Conservation (phyloP, 2,329 filamentous ascomycete genomes). For the Botrytis fragariae region DNA sequence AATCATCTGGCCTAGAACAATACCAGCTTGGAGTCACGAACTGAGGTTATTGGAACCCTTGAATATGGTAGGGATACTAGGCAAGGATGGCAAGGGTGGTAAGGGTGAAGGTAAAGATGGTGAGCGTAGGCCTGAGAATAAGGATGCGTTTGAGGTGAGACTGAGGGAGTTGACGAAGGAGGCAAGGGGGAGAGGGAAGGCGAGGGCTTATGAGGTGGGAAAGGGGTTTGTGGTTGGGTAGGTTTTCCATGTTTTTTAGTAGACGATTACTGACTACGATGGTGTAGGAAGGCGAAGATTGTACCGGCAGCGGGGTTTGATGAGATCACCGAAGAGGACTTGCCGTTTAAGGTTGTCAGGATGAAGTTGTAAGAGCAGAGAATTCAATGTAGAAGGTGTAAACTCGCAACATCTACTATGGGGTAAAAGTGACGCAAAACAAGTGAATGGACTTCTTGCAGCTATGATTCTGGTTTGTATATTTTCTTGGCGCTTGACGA, state of each 20-base stretch:
- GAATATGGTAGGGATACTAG: constrained; percentile 24
- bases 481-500: background rate
- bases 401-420: background rate
- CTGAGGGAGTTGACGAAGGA: constrained; percentile 20
- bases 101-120: background rate
- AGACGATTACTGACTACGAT: background rate
- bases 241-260: background rate
- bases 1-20: constrained; percentile 25
- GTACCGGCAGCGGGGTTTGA: constrained; percentile 2
- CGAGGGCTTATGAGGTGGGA: constrained; percentile 17
- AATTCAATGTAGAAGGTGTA: background rate
- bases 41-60: constrained; percentile 25
- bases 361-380: background rate
- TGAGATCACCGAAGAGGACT: constrained; percentile 11
- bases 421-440: background rate
- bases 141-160: constrained; percentile 23
- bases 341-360: constrained; percentile 20
- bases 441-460: background rate
- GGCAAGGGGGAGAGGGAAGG: constrained; percentile 13
- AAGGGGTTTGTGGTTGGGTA: constrained; percentile 3
- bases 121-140: background rate
- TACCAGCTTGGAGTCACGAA: constrained; percentile 23
- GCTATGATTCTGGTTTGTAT: background rate
- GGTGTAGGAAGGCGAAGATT: background rate
- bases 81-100: background rate